A percentile compares a stretch with the other conserved stretches of the same genome.
These are phyloP conservation scores for Picochlorum costavermella DNA, from an alignment of 139 green algal genomes.

Conservation along the genomic window DNA sequence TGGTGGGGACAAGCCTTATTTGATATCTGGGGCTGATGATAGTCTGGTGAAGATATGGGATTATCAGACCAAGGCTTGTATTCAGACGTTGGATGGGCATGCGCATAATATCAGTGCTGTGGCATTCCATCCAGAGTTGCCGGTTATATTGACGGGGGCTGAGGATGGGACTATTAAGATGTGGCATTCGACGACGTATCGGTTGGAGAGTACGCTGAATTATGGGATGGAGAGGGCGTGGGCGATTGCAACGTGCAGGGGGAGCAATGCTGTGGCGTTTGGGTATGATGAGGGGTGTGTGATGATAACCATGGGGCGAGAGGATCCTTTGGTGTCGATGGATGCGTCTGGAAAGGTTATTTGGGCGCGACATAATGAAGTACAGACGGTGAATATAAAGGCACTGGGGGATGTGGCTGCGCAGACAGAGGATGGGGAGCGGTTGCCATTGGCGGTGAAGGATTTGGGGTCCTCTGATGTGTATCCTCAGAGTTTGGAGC, in stretches of 20 bases:
- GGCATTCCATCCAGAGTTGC: slow-evolving; percentile 96
- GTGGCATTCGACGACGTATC: slow-evolving; percentile 97
- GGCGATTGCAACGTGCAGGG: slow-evolving; percentile 75
- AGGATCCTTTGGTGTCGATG: slow-evolving; percentile 98
- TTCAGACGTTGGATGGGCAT: slow-evolving; percentile 90
- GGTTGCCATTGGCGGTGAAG: slow-evolving; percentile 93
- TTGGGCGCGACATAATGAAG: slow-evolving; percentile 85
- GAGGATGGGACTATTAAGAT: slow-evolving; percentile 95
- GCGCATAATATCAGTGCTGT: slow-evolving; percentile 87
- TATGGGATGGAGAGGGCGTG: slow-evolving; percentile 97
- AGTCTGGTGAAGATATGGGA: slow-evolving; percentile 85
- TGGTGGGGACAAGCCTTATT: slow-evolving; percentile 87
- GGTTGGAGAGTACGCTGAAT: slow-evolving; percentile 84
- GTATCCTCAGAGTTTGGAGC: slow-evolving; percentile 83
- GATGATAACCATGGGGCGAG: slow-evolving; percentile 86
- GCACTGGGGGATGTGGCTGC: slow-evolving; percentile 53
- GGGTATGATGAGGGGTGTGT: slow-evolving; percentile 90
- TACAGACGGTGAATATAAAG: slow-evolving; percentile 86
- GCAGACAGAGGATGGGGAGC: slow-evolving; percentile 71
- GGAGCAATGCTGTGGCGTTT: slow-evolving; percentile 60
- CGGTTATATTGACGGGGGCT: slow-evolving; percentile 87
- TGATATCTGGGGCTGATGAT: slow-evolving; percentile 95
- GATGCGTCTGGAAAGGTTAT: slow-evolving; percentile 93
- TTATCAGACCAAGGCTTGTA: slow-evolving; percentile 98
- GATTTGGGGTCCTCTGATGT: slow-evolving; percentile 90